Evolutionary conservation across 441 rosid genomes (phyloP), one percentile per base, ranked within the genome.

Genomic region (Erodium trifolium): DNA sequence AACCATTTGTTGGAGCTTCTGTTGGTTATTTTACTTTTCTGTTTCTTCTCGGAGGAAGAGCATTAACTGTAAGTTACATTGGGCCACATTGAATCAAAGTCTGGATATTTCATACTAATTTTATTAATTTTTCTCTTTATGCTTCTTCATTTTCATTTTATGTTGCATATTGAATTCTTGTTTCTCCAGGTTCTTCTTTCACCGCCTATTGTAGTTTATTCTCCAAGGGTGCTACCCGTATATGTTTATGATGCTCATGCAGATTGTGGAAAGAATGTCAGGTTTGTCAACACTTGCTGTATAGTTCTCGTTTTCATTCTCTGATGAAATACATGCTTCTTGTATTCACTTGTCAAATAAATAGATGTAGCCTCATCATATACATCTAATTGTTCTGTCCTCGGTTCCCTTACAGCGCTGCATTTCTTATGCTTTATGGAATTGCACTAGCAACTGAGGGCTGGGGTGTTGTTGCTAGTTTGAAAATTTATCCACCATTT

Each of bases 381-480:
- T 74, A 65, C 74, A 67, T 74, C 57, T 81, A 60, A 66, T 72
- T 27, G 2, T 45, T 66, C 35, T 73, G 65, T 13, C 71, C 70
- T 65, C 11, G 49, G 71, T 64, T 71, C 68, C 63, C 53, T 65
- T 60, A 71, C 90, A 93, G 99, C 77, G 95, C 84, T 70, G 97
- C 99, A 68, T 96, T 96, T 87, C 97, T 96, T 68, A 80, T 96
- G 83, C 92, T 96, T 67, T 96, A 93, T 82, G 99, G 98, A 79
- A 85, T 96, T 79, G 99, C 99, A 34, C 85, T 96, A 83, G 98
- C 99, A 77, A 93, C 85, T 70, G 99, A 96, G 79, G 99, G 98
- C 72, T 96, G 99, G 99, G 99, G 99, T 66, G 99, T 96, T 41
- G 97, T 96, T 75, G 99, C 99, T 71, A 96, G 99, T 85, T 89